Base-by-base conservation (phyloP, 2,329 filamentous ascomycete species). In the Fusarium mangiferae region DNA sequence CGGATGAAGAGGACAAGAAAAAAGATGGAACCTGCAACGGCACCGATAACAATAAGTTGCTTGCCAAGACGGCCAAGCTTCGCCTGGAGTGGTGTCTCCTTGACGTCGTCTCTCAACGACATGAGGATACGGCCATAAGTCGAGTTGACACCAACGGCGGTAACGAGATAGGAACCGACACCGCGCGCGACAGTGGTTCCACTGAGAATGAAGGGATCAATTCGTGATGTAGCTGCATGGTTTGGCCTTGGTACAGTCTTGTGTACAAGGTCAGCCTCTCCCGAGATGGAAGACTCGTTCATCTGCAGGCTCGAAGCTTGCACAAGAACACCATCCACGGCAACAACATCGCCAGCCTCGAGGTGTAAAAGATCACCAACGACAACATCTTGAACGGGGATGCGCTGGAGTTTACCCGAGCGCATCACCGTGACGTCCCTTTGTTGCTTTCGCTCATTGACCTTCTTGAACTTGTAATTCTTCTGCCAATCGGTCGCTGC, bases 401-500 rank as follows among this genome's bases (percentile, higher is more conserved):
- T 89, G 80, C 93, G 90, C 72, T 88, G 86, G 1, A 90, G 90
- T 75, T 87, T 90, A 36, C 93, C 94, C 3, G 93, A 95, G n/a
- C 94, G 91, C 58, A 93, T 85, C 15, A 94, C 91, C 70, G 94
- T 94, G 75, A 96, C 90, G 56, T 88, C 84, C 38, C 93, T 88
- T 78, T 94, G 91, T 56, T 94, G 91, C 81, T 95, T 95, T 79
- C 94, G 94, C 80, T 90, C 90, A 82, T 95, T 95, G 68, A 95
- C 84, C 80, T 94, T 94, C 44, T 93, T 91, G 77, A 95, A 95
- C 77, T 94, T 92, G 51, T 91, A 88, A 80, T 95, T 93, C 81
- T 95, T 95, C 78, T 95, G 93, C 88, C 91, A 95, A 79, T 95
- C 93, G 74, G 94, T 95, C 39, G 91, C 84, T n/a, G 93, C 93